Evolutionary conservation across 2,329 filamentous ascomycete species (phyloP).

Genomic region (Xylariomycetidae sp.): DNA sequence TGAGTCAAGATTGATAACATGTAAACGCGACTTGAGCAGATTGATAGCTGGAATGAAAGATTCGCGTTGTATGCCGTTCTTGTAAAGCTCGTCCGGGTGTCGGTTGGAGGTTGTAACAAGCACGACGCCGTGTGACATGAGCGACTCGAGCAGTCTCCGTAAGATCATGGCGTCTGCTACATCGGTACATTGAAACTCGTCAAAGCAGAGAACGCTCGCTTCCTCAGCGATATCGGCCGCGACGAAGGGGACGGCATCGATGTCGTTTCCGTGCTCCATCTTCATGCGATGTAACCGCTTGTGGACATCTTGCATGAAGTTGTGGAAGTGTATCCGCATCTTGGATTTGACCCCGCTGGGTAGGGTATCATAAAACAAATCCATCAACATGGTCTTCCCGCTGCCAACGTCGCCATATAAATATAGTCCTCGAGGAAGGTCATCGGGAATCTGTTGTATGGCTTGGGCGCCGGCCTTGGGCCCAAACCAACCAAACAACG

Average conservation of each 20-base stretch:
- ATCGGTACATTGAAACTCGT: constrained; percentile 98
- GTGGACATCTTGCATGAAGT: constrained; percentile 99
- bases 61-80: constrained; percentile 93
- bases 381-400: constrained; percentile 99
- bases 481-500: constrained; percentile 59
- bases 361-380: constrained; percentile 92
- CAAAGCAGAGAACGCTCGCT: constrained; percentile 87
- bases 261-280: constrained; percentile 79
- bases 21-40: constrained; percentile 76
- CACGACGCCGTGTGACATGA: constrained; percentile 97
- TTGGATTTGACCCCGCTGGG: constrained; percentile 75
- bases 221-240: constrained; percentile 89
- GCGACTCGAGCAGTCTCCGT: constrained; percentile 74
- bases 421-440: constrained; percentile 84
- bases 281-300: constrained; percentile 86
- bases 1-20: constrained; percentile 91
- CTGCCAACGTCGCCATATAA: constrained; percentile 95
- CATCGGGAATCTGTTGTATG: constrained; percentile 57
- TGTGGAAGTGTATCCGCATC: constrained; percentile 95
- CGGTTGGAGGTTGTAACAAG: constrained; percentile 94
- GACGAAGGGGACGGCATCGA: constrained; percentile 87
- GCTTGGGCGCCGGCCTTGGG: constrained; percentile 33
- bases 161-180: constrained; percentile 99
- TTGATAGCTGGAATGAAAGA: constrained; percentile 95
- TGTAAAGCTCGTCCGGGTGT: constrained; percentile 95